phyloP scores from a whole-genome alignment of 1,284 basidiomycete genomes.

The Ceratobasidium sp. region DNA sequence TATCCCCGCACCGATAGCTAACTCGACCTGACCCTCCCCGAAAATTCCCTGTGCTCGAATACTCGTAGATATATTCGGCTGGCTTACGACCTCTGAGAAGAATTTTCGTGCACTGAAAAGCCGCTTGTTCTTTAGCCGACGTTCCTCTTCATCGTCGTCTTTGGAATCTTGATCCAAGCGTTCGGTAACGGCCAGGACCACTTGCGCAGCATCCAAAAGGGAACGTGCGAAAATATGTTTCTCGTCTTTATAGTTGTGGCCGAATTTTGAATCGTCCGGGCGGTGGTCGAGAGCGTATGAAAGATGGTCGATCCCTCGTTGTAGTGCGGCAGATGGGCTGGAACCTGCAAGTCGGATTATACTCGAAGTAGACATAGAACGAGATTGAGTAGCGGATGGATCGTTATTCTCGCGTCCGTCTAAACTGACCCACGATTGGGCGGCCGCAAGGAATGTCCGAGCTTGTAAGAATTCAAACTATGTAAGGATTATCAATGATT shows the following conservation, averaged over 20 bases:
- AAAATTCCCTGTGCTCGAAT: slow-evolving; percentile 11
- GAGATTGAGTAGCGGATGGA: no score
- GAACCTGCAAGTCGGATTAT: background rate
- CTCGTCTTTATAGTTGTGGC: background rate
- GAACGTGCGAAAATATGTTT: slow-evolving; percentile 10
- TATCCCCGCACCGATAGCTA: slow-evolving; percentile 19
- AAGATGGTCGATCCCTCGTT: background rate
- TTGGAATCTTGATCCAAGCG: background rate
- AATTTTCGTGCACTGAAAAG: background rate
- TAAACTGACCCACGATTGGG: slow-evolving; percentile 3
- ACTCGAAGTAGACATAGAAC: background rate
- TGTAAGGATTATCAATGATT: background rate
- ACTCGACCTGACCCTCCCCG: background rate
- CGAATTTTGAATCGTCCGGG: background rate
- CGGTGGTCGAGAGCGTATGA: slow-evolving; percentile 9
- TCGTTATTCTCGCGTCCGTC: background rate
- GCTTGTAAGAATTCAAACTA: slow-evolving; percentile 34
- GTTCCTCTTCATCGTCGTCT: background rate
- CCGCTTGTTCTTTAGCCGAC: background rate
- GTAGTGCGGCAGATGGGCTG: background rate
- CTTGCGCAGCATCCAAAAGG: slow-evolving; percentile 10
- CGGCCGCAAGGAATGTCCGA: background rate
- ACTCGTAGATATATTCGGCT: background rate
- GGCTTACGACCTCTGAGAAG: background rate
- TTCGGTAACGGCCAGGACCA: slow-evolving; percentile 1